Evolutionary conservation across 2,329 filamentous ascomycete species (phyloP), one percentile per base, ranked within the genome.

Genomic region (Diaporthe sp.): DNA sequence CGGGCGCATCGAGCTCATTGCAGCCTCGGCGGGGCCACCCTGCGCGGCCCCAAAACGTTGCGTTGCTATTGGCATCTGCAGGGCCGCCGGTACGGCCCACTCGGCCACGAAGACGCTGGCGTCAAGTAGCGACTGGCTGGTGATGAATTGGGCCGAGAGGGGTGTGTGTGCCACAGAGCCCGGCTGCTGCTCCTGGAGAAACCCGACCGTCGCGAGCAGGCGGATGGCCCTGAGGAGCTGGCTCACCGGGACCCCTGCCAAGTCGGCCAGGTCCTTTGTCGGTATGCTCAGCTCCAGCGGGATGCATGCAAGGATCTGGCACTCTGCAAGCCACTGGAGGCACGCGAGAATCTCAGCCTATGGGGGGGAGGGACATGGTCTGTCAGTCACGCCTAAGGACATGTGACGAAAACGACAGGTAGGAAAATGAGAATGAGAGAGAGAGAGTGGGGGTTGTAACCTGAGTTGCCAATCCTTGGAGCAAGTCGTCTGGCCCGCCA

Each of bases 271-370:
- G 67, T 88, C 87, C 49, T 82, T 80, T 62, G 82, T 77, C 2
- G 81, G 77, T 12, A 86, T 82, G 55, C 78, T 83, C 31, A 80
- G 83, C 7, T 62, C 72, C 2, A 85, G 78, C 0, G 86, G 87
- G n/a, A 88, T 84, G 76, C 81, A 87, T 4, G 85, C 85, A 0
- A 87, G 82, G 5, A 88, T 79, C 69, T 87, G 85, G 75, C 85
- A 85, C 17, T 88, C 83, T 8, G 81, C 83, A 19, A 88, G 80
- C 86, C 85, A 88, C 75, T 82, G 81, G 9, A 87, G 75, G 65
- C 85, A 86, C 4, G 79, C 78, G 22, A 81, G 77, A 3, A 80
- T 62, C 55, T 72, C 53, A 19, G 42, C 34, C 73, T 74, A 62
- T 62, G 39, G 19, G n/a, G 15, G 19, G 2, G 0, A 5, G 12